These are phyloP conservation scores for Lantana camara DNA, from an alignment of 257 asterid genomes.

Conservation along the genomic window DNA sequence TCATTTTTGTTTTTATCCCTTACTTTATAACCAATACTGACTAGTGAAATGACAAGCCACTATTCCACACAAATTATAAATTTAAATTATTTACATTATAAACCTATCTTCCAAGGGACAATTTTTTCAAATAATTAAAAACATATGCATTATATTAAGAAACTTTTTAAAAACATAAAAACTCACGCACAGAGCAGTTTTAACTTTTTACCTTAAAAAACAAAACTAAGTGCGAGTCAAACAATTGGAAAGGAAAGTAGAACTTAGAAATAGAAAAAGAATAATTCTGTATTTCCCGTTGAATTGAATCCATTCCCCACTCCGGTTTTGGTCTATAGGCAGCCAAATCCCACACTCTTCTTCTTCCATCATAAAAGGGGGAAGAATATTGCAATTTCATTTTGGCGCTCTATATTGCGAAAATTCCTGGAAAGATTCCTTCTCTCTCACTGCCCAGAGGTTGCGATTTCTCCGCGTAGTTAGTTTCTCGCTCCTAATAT, in stretches of 20 bases:
- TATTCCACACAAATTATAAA: too few species aligned
- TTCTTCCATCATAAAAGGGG: slow-evolving; percentile 18
- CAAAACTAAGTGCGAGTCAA: background rate
- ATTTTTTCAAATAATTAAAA: too few species aligned
- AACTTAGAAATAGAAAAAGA: too few species aligned
- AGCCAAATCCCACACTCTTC: slow-evolving; percentile 34
- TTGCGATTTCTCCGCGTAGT: background rate
- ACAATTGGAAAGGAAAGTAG: background rate
- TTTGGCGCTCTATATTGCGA: slow-evolving; percentile 63
- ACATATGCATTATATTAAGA: too few species aligned
- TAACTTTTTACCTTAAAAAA: too few species aligned
- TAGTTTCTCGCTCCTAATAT: background rate
- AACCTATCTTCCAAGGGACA: too few species aligned
- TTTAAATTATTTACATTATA: too few species aligned
- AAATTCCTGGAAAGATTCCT: slow-evolving; percentile 34
- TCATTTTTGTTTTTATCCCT: too few species aligned
- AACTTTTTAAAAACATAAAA: too few species aligned
- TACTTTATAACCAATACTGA: too few species aligned
- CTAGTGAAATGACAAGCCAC: too few species aligned
- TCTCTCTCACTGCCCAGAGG: slow-evolving; percentile 30
- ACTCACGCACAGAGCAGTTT: too few species aligned
- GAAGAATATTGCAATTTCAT: slow-evolving; percentile 17
- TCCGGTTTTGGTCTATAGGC: slow-evolving; percentile 9
- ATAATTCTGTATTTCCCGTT: background rate
- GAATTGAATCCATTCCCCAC: background rate